Conservation (phyloP, 2,329 filamentous ascomycete genomes). For the Leptographium wingfieldii region DNA sequence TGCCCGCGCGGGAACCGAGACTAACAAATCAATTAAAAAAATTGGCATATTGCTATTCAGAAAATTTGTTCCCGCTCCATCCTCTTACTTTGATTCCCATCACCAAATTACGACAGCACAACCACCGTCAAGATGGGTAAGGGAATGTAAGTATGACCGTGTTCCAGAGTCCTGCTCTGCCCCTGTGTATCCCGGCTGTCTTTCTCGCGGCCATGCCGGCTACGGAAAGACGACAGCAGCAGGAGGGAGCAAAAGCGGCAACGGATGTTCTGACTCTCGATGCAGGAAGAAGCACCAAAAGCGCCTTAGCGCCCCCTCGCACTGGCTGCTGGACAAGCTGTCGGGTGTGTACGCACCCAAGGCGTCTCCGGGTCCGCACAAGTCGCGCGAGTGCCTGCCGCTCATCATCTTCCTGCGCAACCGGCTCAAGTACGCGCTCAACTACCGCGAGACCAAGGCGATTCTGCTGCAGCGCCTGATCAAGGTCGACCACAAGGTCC, state of each 20-base stretch:
- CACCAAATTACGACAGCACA: conserved; percentile 21
- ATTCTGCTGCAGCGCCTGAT: conserved; percentile 99
- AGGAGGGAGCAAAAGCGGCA: not conserved
- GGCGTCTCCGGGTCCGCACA: conserved; percentile 83
- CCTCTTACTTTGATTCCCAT: conserved; percentile 13
- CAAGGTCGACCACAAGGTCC: conserved; percentile 99
- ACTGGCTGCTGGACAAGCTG: conserved; percentile 99
- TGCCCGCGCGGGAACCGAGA: not conserved
- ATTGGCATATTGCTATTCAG: not conserved
- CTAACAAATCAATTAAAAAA: not conserved
- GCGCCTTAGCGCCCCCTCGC: conserved; percentile 95
- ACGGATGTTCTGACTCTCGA: not conserved
- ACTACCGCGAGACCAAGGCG: conserved; percentile 91
- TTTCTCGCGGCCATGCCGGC: not conserved
- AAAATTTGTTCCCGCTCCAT: conserved; percentile 8
- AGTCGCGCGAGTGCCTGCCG: conserved; percentile 97
- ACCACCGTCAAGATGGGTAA: conserved; percentile 31
- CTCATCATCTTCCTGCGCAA: conserved; percentile 96
- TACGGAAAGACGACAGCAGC: not conserved
- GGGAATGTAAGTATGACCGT: conserved; percentile 37
- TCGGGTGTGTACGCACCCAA: conserved; percentile 74
- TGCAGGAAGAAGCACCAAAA: conserved; percentile 97
- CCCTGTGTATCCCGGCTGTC: not conserved
- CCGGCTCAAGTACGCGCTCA: conserved; percentile 99
- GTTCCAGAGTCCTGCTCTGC: not conserved